Base-by-base conservation (phyloP, 257 asterid species). In the Solanum etuberosum region DNA sequence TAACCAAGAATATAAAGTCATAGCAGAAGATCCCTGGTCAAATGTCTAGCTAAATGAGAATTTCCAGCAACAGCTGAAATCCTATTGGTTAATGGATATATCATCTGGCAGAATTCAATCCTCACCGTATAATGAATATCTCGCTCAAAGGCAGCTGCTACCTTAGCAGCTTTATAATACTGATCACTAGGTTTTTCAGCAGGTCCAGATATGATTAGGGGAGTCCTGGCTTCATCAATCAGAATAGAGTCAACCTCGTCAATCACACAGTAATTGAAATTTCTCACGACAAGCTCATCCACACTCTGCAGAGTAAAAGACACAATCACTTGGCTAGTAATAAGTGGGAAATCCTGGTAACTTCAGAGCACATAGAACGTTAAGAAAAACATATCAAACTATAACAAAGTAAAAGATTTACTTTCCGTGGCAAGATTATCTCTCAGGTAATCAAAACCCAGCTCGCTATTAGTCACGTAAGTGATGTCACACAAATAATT, bases 401-500 rank as follows among this genome's bases (percentile, higher is more conserved):
- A 48, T 81, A 87, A 88, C 83, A 90, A 88, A 87, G 87, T 84
- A 85, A 92, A 88, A 88, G 84, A 90, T 90, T 90, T 92, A 94
- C 98, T 91, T 96, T 90, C 99, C 99, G 95, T 95, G 95, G 99
- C 98, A 92, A 97, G 99, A 90, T 96, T 97, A 84, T 97, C 99
- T 90, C 99, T 92, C 90, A 97, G 89, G 92, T 88, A 97, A 91
- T 97, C 99, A 93, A 95, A 97, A 48, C 99, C 99, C 90, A 97
- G 92, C 93, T 97, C 99, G 88, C 99, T 97, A 86, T 97, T 97
- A 25, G 99, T 97, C 88, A 97, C 99, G 90, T 95, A 97, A 23
- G 99, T 97, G 90, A 97, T 94, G 92, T 97, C 99, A 54, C 98
- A 95, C 40, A 86, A 89, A 93, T 97, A 97, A 91, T 94, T 97